Evolutionary conservation across 2,329 filamentous ascomycete species (phyloP).

Genomic region (Verticillium klebahnii): DNA sequence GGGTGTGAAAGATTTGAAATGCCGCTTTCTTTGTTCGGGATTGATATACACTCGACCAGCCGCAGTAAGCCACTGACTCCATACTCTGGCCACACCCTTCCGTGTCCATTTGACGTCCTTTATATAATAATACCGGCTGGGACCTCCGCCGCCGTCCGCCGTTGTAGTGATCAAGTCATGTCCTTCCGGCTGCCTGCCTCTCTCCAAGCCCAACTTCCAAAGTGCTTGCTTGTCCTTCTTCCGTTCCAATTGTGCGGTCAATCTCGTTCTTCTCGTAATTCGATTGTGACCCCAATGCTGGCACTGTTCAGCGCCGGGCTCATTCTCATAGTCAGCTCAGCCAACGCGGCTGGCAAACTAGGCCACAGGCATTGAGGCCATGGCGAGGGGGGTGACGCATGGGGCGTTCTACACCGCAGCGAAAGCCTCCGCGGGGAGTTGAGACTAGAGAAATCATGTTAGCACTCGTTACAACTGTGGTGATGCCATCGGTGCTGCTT

Average conservation of each 20-base stretch:
- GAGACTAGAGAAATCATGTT: constrained; percentile 21
- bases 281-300: neutral
- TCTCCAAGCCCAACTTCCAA: neutral
- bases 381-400: constrained; percentile 5
- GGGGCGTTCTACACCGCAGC: constrained; percentile 11
- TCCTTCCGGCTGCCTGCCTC: neutral
- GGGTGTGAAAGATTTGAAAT: neutral
- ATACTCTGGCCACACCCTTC: neutral
- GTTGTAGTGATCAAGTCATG: neutral
- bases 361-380: neutral
- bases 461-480: neutral
- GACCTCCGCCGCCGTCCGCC: neutral
- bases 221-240: neutral
- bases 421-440: constrained; percentile 47
- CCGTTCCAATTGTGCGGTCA: neutral
- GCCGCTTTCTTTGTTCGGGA: neutral
- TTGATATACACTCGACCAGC: neutral
- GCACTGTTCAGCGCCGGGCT: neutral
- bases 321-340: neutral
- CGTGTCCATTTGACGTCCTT: neutral
- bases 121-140: neutral
- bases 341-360: neutral
- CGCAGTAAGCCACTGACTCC: neutral
- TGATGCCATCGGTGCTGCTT: constrained; percentile 19
- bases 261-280: neutral